Evolutionary conservation across 1,284 basidiomycete genomes (phyloP).

Genomic region (Cutaneotrichosporon mucoides): DNA sequence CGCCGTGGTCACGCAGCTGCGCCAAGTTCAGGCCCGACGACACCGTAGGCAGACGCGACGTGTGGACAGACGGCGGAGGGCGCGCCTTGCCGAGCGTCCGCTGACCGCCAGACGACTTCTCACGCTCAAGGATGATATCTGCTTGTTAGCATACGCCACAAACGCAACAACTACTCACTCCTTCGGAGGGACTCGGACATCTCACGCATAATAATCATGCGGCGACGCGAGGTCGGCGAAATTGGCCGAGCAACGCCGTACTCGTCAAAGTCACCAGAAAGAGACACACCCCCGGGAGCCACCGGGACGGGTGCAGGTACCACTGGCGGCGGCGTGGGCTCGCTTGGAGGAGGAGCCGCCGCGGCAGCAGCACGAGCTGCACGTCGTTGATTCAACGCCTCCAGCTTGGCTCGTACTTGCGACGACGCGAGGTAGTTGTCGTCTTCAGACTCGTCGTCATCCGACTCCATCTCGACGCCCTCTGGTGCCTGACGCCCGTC

Average conservation of each 20-base stretch:
- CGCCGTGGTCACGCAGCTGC: conserved; percentile 15
- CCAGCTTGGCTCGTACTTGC: conserved; percentile 35
- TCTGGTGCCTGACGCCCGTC: conserved; percentile 5
- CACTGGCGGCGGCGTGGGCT: too few species aligned
- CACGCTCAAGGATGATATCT: conserved; percentile 41
- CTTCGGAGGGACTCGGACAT: conserved; percentile 44
- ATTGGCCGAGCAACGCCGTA: conserved; percentile 32
- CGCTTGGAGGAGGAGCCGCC: not conserved
- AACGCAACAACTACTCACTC: conserved; percentile 4
- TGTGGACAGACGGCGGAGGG: conserved; percentile 30
- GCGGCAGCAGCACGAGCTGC: not conserved
- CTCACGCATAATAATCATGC: conserved; percentile 44
- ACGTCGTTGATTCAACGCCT: conserved; percentile 26
- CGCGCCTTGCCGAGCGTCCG: conserved; percentile 17
- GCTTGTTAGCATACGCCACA: too few species aligned
- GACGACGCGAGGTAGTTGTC: conserved; percentile 37
- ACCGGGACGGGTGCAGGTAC: too few species aligned
- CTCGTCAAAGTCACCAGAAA: conserved; percentile 20
- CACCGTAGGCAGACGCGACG: conserved; percentile 24
- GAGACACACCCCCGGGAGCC: too few species aligned
- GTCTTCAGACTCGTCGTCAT: conserved; percentile 37
- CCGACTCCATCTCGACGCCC: conserved; percentile 32
- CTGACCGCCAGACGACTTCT: conserved; percentile 36
- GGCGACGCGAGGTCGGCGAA: conserved; percentile 37
- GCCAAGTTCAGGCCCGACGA: conserved; percentile 31